Conservation (phyloP, 2,329 filamentous ascomycete genomes). For the Botrytis cinerea region DNA sequence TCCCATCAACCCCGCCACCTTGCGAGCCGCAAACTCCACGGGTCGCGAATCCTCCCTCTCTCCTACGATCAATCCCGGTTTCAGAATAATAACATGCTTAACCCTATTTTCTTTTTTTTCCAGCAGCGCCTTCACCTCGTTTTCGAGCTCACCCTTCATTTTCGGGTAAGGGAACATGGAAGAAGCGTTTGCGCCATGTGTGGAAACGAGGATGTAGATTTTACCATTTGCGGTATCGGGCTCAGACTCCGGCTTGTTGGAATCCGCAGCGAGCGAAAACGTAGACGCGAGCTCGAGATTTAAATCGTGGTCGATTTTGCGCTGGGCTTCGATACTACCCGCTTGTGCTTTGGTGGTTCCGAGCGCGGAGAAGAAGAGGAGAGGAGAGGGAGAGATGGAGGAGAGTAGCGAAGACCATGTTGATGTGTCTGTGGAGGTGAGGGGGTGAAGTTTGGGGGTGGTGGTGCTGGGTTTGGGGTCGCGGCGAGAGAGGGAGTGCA, state of each 20-base stretch:
- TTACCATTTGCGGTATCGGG: conserved; percentile 44
- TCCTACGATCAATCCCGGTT: conserved; percentile 77
- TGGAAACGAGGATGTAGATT: conserved; percentile 57
- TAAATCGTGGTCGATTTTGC: conserved; percentile 84
- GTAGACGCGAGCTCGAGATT: conserved; percentile 73
- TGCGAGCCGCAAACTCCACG: conserved; percentile 58
- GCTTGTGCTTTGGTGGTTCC: conserved; percentile 78
- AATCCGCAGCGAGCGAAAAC: background rate
- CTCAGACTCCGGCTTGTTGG: too few species aligned
- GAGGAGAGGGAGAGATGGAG: conserved; percentile 45
- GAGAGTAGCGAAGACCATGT: conserved; percentile 67
- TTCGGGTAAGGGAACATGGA: conserved; percentile 56
- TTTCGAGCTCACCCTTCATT: conserved; percentile 90
- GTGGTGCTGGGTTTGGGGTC: conserved; percentile 50
- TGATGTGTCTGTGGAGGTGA: conserved; percentile 66
- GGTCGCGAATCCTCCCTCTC: conserved; percentile 62
- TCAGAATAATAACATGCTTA: conserved; percentile 74
- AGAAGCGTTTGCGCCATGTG: conserved; percentile 49
- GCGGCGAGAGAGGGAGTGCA: conserved; percentile 65
- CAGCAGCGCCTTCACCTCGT: conserved; percentile 64
- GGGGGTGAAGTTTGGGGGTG: conserved; percentile 61
- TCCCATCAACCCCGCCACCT: conserved; percentile 57
- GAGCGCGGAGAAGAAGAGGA: conserved; percentile 73
- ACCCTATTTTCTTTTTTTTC: conserved; percentile 52
- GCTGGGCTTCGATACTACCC: conserved; percentile 76